Conservation (phyloP, 2,329 filamentous ascomycete genomes). For the Sarocladium brachiariae region DNA sequence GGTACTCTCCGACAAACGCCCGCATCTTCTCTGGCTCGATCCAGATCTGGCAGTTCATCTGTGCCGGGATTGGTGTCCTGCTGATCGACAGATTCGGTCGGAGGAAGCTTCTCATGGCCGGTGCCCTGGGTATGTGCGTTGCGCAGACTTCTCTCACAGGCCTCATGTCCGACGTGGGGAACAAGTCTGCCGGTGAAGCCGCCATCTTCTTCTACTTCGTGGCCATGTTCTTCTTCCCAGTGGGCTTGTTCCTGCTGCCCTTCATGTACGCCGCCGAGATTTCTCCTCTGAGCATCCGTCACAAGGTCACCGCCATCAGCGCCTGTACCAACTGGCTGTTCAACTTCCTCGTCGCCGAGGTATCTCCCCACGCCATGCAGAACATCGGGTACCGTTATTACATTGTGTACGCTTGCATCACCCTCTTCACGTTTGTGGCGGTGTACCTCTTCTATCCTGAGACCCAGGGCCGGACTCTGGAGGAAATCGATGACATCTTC, state of each 20-base stretch:
- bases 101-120: conserved; percentile 31
- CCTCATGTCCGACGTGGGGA: conserved; percentile 57
- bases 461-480: background rate
- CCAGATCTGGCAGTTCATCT: conserved; percentile 7
- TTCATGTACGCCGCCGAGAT: conserved; percentile 53
- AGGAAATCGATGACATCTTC: conserved; percentile 5
- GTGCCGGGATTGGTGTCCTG: conserved; percentile 33
- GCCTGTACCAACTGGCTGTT: conserved; percentile 55
- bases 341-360: conserved; percentile 47
- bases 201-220: conserved; percentile 52
- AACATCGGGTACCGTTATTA: conserved; percentile 38
- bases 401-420: background rate
- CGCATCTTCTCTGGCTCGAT: background rate
- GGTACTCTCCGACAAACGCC: background rate
- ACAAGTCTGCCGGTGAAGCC: conserved; percentile 11
- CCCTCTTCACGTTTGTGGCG: background rate
- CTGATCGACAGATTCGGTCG: conserved; percentile 40
- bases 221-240: conserved; percentile 38
- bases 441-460: conserved; percentile 2
- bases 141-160: conserved; percentile 42
- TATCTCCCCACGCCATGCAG: conserved; percentile 57
- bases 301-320: conserved; percentile 44
- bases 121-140: conserved; percentile 45
- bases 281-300: conserved; percentile 41
- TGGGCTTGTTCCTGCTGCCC: conserved; percentile 59